phyloP scores from a whole-genome alignment of 2,329 filamentous ascomycete genomes.

The Penicillium sp. region DNA sequence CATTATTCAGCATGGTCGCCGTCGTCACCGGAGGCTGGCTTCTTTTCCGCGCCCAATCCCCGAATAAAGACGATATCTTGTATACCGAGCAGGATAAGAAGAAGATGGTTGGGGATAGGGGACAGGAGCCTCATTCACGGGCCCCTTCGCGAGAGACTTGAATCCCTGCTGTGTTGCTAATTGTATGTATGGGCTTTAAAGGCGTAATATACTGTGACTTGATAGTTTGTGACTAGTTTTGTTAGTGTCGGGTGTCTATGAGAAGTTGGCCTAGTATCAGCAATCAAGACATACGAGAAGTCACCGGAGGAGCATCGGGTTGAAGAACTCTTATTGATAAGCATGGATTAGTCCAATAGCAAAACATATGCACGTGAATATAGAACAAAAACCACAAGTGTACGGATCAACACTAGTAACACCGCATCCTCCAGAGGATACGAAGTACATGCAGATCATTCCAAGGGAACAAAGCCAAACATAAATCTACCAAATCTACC shows the following conservation, averaged over 20 bases:
- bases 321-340: too few species aligned
- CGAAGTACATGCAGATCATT: not conserved
- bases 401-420: not conserved
- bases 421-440: not conserved
- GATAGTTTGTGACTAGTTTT: too few species aligned
- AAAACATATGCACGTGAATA: not conserved
- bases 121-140: not conserved
- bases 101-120: conserved; percentile 4
- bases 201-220: too few species aligned
- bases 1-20: conserved; percentile 4
- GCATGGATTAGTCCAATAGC: not conserved
- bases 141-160: not conserved
- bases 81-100: conserved; percentile 5
- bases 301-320: too few species aligned
- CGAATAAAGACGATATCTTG: conserved; percentile 6
- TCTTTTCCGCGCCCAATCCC: conserved; percentile 12
- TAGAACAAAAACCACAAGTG: not conserved
- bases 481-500: not conserved
- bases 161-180: not conserved
- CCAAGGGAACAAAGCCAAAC: not conserved
- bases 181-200: not conserved
- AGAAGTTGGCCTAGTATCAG: too few species aligned
- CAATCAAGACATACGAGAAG: too few species aligned
- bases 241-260: too few species aligned
- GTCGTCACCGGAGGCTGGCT: conserved; percentile 5